Percentiles rank a stretch among this genome's conserved stretches.
These are phyloP conservation scores for Ilyonectria robusta DNA, from an alignment of 2,329 filamentous ascomycete genomes.

Conservation along the genomic window DNA sequence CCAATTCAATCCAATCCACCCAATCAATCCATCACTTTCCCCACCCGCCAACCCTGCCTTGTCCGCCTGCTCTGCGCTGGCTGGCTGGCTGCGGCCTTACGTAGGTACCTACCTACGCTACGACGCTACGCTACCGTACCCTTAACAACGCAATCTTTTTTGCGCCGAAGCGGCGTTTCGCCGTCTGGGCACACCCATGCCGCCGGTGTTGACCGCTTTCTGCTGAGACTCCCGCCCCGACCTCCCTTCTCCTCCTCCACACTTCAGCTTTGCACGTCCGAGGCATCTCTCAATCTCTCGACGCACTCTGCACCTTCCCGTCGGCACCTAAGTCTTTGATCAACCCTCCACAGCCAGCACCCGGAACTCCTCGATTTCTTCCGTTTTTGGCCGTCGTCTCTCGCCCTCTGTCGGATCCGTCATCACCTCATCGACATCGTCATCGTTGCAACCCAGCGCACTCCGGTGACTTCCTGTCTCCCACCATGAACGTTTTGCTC, in stretches of 20 bases:
- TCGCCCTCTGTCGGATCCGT: conserved; percentile 27
- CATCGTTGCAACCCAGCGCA: conserved; percentile 21
- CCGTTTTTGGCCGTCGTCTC: not conserved
- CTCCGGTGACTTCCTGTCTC: conserved; percentile 19
- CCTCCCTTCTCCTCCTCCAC: conserved; percentile 33
- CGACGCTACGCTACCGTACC: conserved; percentile 31
- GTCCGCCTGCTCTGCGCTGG: conserved; percentile 6
- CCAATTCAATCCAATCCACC: conserved; percentile 33
- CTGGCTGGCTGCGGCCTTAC: conserved; percentile 23
- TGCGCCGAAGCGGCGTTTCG: conserved; percentile 27
- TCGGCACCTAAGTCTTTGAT: conserved; percentile 7
- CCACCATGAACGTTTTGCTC: conserved; percentile 74
- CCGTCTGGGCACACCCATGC: conserved; percentile 28
- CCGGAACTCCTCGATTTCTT: not conserved
- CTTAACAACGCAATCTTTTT: conserved; percentile 35
- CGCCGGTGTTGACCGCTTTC: conserved; percentile 37
- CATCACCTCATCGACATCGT: conserved; percentile 14
- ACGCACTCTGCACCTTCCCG: conserved; percentile 23
- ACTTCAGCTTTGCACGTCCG: conserved; percentile 26
- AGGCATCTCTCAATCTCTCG: conserved; percentile 22
- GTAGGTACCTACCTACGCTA: conserved; percentile 4
- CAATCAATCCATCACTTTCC: conserved; percentile 27
- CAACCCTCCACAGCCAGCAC: not conserved
- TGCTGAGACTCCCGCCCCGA: conserved; percentile 31
- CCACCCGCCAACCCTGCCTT: conserved; percentile 13